Conservation (phyloP, 352 stramenopile species). For the Globisporangium splendens region DNA sequence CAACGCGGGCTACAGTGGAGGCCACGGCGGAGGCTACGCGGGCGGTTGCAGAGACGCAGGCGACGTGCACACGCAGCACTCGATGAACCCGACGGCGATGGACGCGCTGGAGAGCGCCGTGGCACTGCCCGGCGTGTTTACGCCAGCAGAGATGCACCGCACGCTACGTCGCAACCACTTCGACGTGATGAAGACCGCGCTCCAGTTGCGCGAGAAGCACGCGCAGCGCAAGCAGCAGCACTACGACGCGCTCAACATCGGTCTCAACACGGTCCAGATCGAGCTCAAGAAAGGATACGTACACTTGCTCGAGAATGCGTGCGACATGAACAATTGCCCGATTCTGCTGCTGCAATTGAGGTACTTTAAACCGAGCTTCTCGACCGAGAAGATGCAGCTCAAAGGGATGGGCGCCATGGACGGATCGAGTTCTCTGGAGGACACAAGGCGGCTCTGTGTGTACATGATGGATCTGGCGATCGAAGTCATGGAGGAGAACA, state of each 20-base stretch:
- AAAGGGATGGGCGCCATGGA: conserved; percentile 51
- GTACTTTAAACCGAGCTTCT: conserved; percentile 63
- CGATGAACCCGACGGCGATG: conserved; percentile 38
- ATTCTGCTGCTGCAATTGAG: conserved; percentile 58
- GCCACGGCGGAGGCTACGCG: conserved; percentile 12
- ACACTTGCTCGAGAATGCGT: conserved; percentile 60
- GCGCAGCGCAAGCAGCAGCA: conserved; percentile 36
- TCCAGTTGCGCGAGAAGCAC: conserved; percentile 72
- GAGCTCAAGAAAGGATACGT: conserved; percentile 75
- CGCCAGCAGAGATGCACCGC: conserved; percentile 43
- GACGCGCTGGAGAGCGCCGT: conserved; percentile 67
- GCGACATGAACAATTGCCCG: conserved; percentile 44
- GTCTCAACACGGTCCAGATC: conserved; percentile 46
- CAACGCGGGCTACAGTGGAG: conserved; percentile 18
- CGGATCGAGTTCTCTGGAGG: conserved; percentile 60
- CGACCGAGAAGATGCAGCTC: conserved; percentile 50
- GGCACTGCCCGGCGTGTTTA: conserved; percentile 58
- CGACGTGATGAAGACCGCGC: conserved; percentile 65
- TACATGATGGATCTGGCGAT: conserved; percentile 78
- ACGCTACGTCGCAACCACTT: conserved; percentile 57
- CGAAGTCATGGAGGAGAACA: conserved; percentile 67
- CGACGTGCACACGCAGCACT: conserved; percentile 26
- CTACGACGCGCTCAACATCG: conserved; percentile 65
- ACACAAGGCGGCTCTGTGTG: conserved; percentile 59
- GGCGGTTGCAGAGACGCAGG: conserved; percentile 28